Evolutionary conservation across 352 stramenopile species (phyloP).

Genomic region (Pythium scleroteichum): DNA sequence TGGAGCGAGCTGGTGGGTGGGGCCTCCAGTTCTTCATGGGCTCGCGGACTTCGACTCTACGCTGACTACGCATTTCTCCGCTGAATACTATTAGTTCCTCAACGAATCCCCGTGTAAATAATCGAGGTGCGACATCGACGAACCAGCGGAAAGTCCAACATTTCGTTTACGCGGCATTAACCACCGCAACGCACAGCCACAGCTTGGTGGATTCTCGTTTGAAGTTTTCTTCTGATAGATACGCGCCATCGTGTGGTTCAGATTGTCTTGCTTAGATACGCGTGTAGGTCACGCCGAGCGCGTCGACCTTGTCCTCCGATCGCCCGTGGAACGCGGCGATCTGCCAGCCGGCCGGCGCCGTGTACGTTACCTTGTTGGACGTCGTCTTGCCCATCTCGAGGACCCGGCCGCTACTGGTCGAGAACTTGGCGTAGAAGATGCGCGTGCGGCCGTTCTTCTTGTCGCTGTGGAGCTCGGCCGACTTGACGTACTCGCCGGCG

Average conservation of each 20-base stretch:
- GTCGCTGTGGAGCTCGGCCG: constrained; percentile 47
- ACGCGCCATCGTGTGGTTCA: background rate
- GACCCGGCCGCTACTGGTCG: too few species aligned
- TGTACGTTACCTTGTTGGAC: constrained; percentile 28
- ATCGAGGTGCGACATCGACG: too few species aligned
- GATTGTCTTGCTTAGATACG: constrained; percentile 5
- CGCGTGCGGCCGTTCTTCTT: constrained; percentile 42
- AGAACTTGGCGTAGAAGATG: constrained; percentile 49
- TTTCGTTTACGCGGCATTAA: too few species aligned
- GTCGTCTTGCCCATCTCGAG: too few species aligned
- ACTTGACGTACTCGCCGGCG: constrained; percentile 45
- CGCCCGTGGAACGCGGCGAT: constrained; percentile 54
- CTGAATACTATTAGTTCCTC: too few species aligned
- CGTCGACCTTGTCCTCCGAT: constrained; percentile 39
- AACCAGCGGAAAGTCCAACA: too few species aligned
- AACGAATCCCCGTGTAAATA: too few species aligned
- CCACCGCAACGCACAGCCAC: background rate
- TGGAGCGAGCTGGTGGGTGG: too few species aligned
- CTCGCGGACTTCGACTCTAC: too few species aligned
- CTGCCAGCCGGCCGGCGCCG: constrained; percentile 44
- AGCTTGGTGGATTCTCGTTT: background rate
- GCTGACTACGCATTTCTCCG: too few species aligned
- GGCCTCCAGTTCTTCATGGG: too few species aligned
- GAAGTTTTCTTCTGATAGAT: background rate
- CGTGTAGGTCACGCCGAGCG: constrained; percentile 46